Evolutionary conservation across 257 asterid genomes (phyloP).

Genomic region (Thymus mandschuricus): DNA sequence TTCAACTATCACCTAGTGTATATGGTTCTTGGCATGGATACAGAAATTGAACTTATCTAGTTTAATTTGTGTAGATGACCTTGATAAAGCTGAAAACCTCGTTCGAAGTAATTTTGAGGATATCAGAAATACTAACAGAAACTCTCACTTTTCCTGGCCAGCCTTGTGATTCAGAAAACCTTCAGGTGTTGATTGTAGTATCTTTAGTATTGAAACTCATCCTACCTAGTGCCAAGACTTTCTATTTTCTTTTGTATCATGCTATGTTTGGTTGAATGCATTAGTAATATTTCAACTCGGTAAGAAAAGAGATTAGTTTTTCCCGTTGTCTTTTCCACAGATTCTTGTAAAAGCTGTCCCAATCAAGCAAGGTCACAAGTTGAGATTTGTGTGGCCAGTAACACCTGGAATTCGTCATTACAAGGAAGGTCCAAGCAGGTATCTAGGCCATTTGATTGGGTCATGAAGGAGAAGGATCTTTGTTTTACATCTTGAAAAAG

Average conservation of each 20-base stretch:
- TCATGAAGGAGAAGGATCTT: conserved; percentile 99
- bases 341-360: conserved; percentile 94
- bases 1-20: conserved; percentile 33
- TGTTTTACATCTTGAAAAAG: conserved; percentile 87
- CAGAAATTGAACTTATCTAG: conserved; percentile 26
- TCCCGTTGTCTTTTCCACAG: conserved; percentile 45
- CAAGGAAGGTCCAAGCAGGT: conserved; percentile 86
- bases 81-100: conserved; percentile 74
- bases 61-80: conserved; percentile 63
- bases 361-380: conserved; percentile 89
- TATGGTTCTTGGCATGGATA: conserved; percentile 23
- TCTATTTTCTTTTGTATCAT: background rate
- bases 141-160: conserved; percentile 68
- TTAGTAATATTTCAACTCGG: conserved; percentile 25
- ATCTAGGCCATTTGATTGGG: conserved; percentile 95
- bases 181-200: conserved; percentile 83
- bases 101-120: conserved; percentile 83
- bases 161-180: conserved; percentile 80
- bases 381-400: conserved; percentile 86
- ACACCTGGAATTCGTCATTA: conserved; percentile 84
- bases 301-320: conserved; percentile 16
- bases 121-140: conserved; percentile 65
- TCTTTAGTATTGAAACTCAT: no score
- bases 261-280: conserved; percentile 22
- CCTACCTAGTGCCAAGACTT: background rate